Evolutionary conservation across 106 monocot species (phyloP), one percentile per base, ranked within the genome.

Genomic region (Iris macrosiphon): DNA sequence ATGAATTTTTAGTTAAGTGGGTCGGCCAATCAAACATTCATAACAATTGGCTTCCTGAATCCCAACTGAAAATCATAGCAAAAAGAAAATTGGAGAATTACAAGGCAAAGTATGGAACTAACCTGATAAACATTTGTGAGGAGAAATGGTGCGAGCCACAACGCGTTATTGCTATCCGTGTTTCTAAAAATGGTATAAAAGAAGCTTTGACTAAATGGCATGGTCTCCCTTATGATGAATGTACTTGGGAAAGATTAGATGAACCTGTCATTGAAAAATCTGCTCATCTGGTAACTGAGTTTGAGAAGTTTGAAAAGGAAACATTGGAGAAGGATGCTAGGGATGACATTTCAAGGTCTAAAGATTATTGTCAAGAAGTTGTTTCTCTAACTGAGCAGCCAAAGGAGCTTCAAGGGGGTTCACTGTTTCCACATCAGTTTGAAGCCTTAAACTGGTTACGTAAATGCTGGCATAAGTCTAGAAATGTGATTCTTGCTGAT

Each of bases 401-500:
- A 21, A 71, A 71, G 49, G 92, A 87, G 55, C 87, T 92, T 53
- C 64, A 82, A 65, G 91, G 90, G 17, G 91, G 87, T 39, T 64
- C 67, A 21, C 62, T 92, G 31, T 92, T 92, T 68, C 87, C 87
- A 21, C 92, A 92, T 70, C 92, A 92, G 67, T 65, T 92, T 49
- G 92, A 87, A 62, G 92, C 92, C 34, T 64, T 92, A 56, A 92
- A 92, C 51, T 92, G 92, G 92, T 44, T 92, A 18, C 75, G 87
- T 10, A 92, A 72, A 51, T 92, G 92, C 69, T 87, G 87, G 92
- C 70, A 59, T 47, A 82, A 52, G 55, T 79, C 82, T 15, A 92
- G 82, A 59, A 92, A 92, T 79, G 92, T 92, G 23, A 92, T 92
- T 30, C 83, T 92, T 68, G 92, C 92, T 61, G 92, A 92, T 72